Percentiles rank a stretch among this genome's conserved stretches.
Conservation (phyloP, 1,284 basidiomycete genomes). For the Rhizoctonia solani region DNA sequence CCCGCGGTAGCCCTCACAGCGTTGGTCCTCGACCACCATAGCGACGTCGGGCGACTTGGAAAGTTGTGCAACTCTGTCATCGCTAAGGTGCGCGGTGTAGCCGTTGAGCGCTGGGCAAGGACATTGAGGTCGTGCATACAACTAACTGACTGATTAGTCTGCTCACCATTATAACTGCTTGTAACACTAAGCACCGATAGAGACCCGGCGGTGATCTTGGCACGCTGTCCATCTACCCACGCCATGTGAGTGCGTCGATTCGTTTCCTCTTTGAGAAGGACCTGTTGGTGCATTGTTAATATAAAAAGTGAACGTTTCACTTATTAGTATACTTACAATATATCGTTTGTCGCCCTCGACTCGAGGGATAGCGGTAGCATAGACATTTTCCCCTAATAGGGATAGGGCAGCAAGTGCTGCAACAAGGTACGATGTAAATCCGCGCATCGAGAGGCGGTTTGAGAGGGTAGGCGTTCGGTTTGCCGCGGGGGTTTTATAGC, state of each 20-base stretch:
- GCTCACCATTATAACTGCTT: constrained; percentile 11
- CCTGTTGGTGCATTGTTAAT: not conserved
- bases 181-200: not conserved
- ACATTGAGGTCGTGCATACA: not conserved
- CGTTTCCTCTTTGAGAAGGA: constrained; percentile 5
- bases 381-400: not conserved
- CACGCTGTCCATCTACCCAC: constrained; percentile 5
- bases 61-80: constrained; percentile 24
- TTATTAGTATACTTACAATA: constrained; percentile 3
- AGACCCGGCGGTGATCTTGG: not conserved
- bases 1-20: not conserved
- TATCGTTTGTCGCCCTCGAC: not conserved
- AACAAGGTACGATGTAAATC: not conserved
- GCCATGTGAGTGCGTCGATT: constrained; percentile 7
- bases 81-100: constrained; percentile 32
- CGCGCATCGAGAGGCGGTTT: not conserved
- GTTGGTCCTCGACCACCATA: constrained; percentile 33
- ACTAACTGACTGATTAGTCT: too few relatives aligned
- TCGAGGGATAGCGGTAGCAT: not conserved
- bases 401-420: not conserved
- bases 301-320: not conserved
- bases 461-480: not conserved
- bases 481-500: too few relatives aligned
- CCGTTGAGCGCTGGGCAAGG: constrained; percentile 8
- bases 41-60: constrained; percentile 19